Base-by-base conservation (phyloP, 441 rosid species). In the Viola pubescens region DNA sequence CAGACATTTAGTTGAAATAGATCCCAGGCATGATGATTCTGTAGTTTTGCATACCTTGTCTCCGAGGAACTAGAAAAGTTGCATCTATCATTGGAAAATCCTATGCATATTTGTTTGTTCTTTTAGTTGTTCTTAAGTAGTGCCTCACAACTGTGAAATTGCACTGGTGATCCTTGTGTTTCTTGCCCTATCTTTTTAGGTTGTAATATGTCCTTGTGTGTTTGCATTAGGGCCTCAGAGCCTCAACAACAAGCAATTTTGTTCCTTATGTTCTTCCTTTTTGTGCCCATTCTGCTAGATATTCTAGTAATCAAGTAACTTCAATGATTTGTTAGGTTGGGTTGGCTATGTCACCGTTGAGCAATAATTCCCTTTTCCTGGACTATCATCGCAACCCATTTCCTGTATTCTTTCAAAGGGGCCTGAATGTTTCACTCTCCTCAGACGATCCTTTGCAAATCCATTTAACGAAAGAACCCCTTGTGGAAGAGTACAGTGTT, bases 361-460 rank as follows among this genome's bases (percentile, higher is more conserved):
- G 88, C 85, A 82, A 82, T 65, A 82, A 82, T 71, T 80, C 83
- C 44, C 76, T 82, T 59, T 82, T 82, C 65, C 72, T 82, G 70
- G 81, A 82, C 62, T 82, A 82, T 53, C 83, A 82, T 66, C 71
- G 77, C 39, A 82, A 80, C 55, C 88, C 88, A 19, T 76, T 78
- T 70, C 81, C 74, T 8, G 14, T 74, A 54, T 82, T 82, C 73
- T 82, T 82, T 74, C 82, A 72, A 63, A 77, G 88, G 12, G 88
- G 88, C 13, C 59, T 82, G 63, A 82, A 82, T 73, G 85, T 81
- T 63, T 85, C 91, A 1, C 85, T 85, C 47, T 85, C 94, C n/a
- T 69, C 81, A n/a, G 94, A 86, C 47, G 87, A 86, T 69, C 94
- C 89, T 4, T 70, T 83, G 73, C 94, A 83, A 75, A 86, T 86